Evolutionary conservation across 441 rosid species (phyloP).

Genomic region (Theobroma grandiflorum): DNA sequence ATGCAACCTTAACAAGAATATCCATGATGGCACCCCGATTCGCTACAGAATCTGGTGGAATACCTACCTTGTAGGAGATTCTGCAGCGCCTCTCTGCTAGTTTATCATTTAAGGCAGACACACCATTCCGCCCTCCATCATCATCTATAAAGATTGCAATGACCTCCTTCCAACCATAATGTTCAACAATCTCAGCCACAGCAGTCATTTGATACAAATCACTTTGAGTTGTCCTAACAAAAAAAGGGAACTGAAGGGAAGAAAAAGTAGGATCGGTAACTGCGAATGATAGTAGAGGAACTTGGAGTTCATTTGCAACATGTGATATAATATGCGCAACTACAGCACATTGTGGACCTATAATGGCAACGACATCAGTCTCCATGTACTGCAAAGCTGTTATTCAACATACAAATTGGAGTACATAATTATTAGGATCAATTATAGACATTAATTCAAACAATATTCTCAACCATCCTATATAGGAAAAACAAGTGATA

Average conservation of each 20-base stretch:
- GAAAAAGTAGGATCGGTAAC: constrained; percentile 84
- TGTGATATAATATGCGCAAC: constrained; percentile 71
- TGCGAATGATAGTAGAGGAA: constrained; percentile 82
- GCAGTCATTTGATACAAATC: constrained; percentile 87
- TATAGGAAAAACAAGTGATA: constrained; percentile 6
- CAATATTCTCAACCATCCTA: constrained; percentile 16
- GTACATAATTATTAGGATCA: constrained; percentile 10
- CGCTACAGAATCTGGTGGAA: constrained; percentile 49
- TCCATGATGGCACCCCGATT: constrained; percentile 61
- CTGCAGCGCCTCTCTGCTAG: constrained; percentile 70
- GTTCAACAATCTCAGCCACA: constrained; percentile 69
- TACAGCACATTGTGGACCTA: constrained; percentile 91
- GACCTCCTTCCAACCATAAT: constrained; percentile 82
- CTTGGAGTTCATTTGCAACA: constrained; percentile 77
- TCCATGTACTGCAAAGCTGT: constrained; percentile 86
- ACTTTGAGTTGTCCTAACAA: constrained; percentile 76
- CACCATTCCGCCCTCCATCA: constrained; percentile 84
- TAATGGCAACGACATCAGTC: constrained; percentile 66
- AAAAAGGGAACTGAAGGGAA: constrained; percentile 84
- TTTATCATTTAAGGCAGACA: constrained; percentile 72
- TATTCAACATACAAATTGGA: constrained; percentile 29
- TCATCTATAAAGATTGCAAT: constrained; percentile 82
- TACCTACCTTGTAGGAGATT: constrained; percentile 76
- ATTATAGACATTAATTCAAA: neutral
- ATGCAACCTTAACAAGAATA: constrained; percentile 71